Evolutionary conservation across 1,284 basidiomycete genomes (phyloP).

Genomic region (Gymnopus androsaceus): DNA sequence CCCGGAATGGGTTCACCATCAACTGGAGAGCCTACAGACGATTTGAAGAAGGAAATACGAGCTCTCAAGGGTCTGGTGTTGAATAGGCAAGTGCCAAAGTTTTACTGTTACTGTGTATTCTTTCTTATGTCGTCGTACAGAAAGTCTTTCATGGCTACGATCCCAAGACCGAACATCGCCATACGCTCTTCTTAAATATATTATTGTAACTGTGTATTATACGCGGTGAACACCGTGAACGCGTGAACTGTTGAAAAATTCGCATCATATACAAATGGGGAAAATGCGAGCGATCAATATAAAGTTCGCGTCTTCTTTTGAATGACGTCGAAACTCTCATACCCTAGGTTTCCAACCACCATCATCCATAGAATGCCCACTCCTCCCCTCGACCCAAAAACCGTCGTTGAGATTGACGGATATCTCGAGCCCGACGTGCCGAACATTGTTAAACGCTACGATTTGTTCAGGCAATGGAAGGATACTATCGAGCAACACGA

Average conservation of each 20-base stretch:
- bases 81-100: slow-evolving; percentile 48
- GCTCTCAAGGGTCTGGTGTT: slow-evolving; percentile 69
- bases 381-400: slow-evolving; percentile 49
- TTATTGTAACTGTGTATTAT: neutral
- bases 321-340: neutral
- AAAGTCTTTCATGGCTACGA: slow-evolving; percentile 50
- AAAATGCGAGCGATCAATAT: too few species aligned
- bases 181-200: neutral
- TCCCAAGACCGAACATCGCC: slow-evolving; percentile 21
- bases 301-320: neutral
- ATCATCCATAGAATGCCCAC: slow-evolving; percentile 47
- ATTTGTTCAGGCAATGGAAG: slow-evolving; percentile 74
- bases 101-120: neutral
- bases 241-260: too few species aligned
- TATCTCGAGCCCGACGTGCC: slow-evolving; percentile 79
- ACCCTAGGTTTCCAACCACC: slow-evolving; percentile 21
- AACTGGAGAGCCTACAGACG: slow-evolving; percentile 52
- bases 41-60: slow-evolving; percentile 62
- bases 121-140: slow-evolving; percentile 29
- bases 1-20: slow-evolving; percentile 24
- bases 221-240: too few species aligned
- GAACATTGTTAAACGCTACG: slow-evolving; percentile 73
- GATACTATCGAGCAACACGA: slow-evolving; percentile 74
- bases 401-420: slow-evolving; percentile 62
- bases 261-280: too few species aligned